These are phyloP conservation scores for Vigna trinervia DNA, from an alignment of 306 rosid species.

Conservation along the genomic window DNA sequence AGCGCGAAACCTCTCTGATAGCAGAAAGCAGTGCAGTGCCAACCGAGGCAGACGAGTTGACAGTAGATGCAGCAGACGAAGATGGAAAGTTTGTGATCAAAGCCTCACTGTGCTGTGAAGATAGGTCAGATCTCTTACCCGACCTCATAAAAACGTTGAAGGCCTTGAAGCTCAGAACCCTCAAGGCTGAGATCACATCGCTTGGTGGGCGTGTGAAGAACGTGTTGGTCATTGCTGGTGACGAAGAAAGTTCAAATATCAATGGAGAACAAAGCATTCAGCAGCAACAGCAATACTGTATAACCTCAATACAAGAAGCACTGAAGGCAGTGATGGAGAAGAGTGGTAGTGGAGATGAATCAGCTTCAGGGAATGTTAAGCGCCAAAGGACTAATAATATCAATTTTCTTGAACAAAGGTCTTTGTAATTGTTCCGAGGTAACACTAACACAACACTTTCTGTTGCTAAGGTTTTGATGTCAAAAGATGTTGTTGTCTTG, in stretches of 20 bases:
- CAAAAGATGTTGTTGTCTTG: no score
- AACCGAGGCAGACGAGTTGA: slow-evolving; percentile 73
- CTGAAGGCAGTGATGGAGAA: slow-evolving; percentile 87
- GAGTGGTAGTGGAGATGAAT: slow-evolving; percentile 54
- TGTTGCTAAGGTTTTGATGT: no score
- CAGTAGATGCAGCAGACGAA: slow-evolving; percentile 71
- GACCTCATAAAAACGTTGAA: slow-evolving; percentile 82
- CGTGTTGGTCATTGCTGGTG: slow-evolving; percentile 74
- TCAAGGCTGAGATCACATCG: slow-evolving; percentile 85
- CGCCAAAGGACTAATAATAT: slow-evolving; percentile 80
- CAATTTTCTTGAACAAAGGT: slow-evolving; percentile 68
- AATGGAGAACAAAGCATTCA: slow-evolving; percentile 15
- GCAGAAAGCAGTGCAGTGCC: slow-evolving; percentile 82
- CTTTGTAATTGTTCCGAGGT: slow-evolving; percentile 17
- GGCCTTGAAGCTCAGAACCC: slow-evolving; percentile 64
- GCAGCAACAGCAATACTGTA: slow-evolving; percentile 59
- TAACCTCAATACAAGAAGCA: slow-evolving; percentile 82
- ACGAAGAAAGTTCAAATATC: slow-evolving; percentile 27
- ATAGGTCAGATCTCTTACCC: slow-evolving; percentile 80
- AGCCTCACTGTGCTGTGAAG: slow-evolving; percentile 90
- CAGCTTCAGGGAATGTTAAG: slow-evolving; percentile 75
- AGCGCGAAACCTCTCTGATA: slow-evolving; percentile 76
- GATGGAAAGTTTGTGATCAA: slow-evolving; percentile 78
- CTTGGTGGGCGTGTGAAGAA: slow-evolving; percentile 83
- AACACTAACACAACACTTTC: no score